Conservation (phyloP, 75 land plant species). For the Larix kaempferi region DNA sequence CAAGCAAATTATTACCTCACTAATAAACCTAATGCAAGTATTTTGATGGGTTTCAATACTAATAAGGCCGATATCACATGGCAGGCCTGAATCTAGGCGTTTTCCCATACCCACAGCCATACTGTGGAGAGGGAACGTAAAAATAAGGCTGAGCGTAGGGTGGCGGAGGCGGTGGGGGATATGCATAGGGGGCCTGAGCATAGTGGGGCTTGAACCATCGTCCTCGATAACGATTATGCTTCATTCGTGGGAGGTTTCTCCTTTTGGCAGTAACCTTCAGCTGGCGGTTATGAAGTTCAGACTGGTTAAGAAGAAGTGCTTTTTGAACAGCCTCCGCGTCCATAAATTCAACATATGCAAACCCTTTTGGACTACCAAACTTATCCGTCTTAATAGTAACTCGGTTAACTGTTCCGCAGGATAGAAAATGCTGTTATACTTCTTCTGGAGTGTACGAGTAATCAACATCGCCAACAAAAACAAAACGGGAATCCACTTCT, state of each 20-base stretch:
- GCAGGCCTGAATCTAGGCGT: no score
- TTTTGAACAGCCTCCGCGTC: constrained; percentile 53
- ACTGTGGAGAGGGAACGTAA: no score
- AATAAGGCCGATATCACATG: no score
- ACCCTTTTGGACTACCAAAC: constrained; percentile 89
- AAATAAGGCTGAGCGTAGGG: no score
- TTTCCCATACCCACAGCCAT: no score
- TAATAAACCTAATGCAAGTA: no score
- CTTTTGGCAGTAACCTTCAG: constrained; percentile 76
- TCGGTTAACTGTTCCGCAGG: constrained; percentile 87
- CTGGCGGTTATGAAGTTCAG: constrained; percentile 54
- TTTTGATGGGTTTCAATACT: no score
- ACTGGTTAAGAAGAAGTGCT: constrained; percentile 44
- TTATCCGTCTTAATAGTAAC: constrained; percentile 86
- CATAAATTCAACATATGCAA: constrained; percentile 56
- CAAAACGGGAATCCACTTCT: no score
- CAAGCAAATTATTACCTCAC: no score
- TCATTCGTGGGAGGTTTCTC: constrained; percentile 94
- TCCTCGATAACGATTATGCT: constrained; percentile 68
- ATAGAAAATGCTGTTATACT: constrained; percentile 92
- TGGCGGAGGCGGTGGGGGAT: no score
- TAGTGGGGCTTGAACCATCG: constrained; percentile 49
- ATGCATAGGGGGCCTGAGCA: no score
- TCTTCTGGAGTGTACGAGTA: constrained; percentile 90
- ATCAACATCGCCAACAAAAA: constrained; percentile 89